Conservation (phyloP, 2,329 filamentous ascomycete species). For the Colletotrichum lupini region DNA sequence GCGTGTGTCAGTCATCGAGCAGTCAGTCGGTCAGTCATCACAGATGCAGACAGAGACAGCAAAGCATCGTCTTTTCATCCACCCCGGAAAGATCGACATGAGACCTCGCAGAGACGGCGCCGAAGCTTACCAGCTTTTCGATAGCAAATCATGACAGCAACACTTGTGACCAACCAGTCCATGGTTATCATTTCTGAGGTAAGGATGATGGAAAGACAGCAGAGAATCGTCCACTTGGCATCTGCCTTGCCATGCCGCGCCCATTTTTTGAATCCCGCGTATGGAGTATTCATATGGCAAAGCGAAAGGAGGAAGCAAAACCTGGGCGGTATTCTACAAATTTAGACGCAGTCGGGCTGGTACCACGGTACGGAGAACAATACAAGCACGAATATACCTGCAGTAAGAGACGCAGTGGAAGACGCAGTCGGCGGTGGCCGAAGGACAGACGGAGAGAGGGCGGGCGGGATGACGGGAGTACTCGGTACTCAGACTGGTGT, state of each 20-base stretch:
- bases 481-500: not conserved
- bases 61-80: not conserved
- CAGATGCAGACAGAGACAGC: not conserved
- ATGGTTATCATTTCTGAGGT: not conserved
- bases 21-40: not conserved
- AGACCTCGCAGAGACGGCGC: constrained; percentile 13
- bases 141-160: not conserved
- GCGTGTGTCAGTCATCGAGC: not conserved
- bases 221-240: constrained; percentile 10
- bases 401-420: not conserved
- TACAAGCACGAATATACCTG: not conserved
- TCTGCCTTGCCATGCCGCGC: constrained; percentile 12
- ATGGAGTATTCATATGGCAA: not conserved
- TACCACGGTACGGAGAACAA: not conserved
- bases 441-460: not conserved
- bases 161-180: not conserved
- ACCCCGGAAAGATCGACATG: constrained; percentile 10
- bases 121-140: not conserved
- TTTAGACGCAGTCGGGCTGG: not conserved
- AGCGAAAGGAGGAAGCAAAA: not conserved
- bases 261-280: not conserved
- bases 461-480: not conserved
- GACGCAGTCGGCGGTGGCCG: not conserved
- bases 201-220: not conserved
- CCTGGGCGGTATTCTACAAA: not conserved